These are phyloP conservation scores for Zoysia matrella DNA, from an alignment of 202 grass and related monocot genomes.

Conservation along the genomic window DNA sequence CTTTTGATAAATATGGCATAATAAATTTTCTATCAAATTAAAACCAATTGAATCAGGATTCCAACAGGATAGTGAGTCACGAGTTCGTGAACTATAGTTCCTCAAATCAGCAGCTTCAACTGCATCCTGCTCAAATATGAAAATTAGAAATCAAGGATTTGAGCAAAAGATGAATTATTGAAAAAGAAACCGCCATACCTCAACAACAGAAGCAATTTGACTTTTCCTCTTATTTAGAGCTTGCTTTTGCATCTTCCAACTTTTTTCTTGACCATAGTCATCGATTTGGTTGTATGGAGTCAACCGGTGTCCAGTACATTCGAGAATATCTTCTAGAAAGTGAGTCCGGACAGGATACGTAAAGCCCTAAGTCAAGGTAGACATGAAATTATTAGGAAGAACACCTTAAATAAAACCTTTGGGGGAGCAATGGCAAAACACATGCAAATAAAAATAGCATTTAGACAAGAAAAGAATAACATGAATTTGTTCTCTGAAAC, in stretches of 20 bases:
- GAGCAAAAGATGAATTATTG: constrained; percentile 21
- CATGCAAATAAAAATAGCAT: constrained; percentile 24
- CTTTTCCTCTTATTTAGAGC: constrained; percentile 84
- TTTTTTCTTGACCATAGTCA: constrained; percentile 99
- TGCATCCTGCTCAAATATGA: constrained; percentile 69
- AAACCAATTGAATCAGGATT: constrained; percentile 99
- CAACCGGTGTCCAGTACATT: constrained; percentile 80
- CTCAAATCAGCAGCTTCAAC: constrained; percentile 93
- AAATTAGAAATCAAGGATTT: constrained; percentile 39
- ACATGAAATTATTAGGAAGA: constrained; percentile 27
- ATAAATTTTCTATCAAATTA: constrained; percentile 91
- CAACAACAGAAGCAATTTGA: constrained; percentile 93
- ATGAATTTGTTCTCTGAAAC: not conserved
- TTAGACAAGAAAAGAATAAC: constrained; percentile 24
- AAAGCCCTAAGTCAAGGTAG: constrained; percentile 74
- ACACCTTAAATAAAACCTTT: constrained; percentile 4
- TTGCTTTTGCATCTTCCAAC: constrained; percentile 99
- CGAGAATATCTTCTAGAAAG: constrained; percentile 95
- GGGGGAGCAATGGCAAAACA: not conserved
- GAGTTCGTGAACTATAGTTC: constrained; percentile 72
- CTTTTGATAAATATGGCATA: constrained; percentile 93
- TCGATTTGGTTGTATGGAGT: constrained; percentile 98
- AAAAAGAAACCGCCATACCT: constrained; percentile 54
- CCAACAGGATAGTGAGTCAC: constrained; percentile 92
- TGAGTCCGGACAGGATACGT: constrained; percentile 87